phyloP scores from a whole-genome alignment of 345 rosid genomes.

The Eucalyptus shirleyi region DNA sequence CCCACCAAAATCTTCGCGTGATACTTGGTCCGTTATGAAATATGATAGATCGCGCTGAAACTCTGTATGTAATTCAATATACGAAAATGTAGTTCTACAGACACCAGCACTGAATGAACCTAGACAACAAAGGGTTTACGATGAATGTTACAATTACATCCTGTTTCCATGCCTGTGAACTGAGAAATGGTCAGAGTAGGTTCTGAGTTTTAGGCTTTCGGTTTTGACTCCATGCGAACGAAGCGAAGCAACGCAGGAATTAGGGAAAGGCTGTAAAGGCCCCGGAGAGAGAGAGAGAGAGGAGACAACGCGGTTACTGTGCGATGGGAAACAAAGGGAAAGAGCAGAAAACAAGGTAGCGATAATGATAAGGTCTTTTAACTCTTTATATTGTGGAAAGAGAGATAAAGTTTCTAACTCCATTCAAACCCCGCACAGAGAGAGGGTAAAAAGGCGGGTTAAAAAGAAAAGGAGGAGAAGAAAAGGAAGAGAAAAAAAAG shows the following conservation, averaged over 20 bases:
- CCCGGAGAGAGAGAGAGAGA: not conserved
- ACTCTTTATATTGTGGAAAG: not conserved
- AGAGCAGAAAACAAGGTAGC: not conserved
- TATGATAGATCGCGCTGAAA: not conserved
- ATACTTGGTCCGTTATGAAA: not conserved
- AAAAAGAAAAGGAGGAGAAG: not conserved
- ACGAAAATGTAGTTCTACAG: not conserved
- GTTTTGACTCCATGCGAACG: not conserved
- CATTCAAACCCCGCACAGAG: not conserved
- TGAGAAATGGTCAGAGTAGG: not conserved
- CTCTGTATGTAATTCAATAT: not conserved
- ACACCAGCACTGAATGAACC: not conserved
- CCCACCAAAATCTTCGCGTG: not conserved
- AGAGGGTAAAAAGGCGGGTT: not conserved
- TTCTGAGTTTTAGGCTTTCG: not conserved
- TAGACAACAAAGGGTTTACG: not conserved
- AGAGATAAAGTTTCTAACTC: not conserved
- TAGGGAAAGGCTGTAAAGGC: not conserved
- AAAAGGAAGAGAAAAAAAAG: not conserved
- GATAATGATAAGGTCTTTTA: not conserved
- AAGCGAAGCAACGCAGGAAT: not conserved
- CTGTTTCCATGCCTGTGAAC: not conserved
- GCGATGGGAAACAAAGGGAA: not conserved
- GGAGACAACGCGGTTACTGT: not conserved
- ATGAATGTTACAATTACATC: not conserved